phyloP scores from a whole-genome alignment of 176 grass and related monocot species.

The Oryza longistaminata region DNA sequence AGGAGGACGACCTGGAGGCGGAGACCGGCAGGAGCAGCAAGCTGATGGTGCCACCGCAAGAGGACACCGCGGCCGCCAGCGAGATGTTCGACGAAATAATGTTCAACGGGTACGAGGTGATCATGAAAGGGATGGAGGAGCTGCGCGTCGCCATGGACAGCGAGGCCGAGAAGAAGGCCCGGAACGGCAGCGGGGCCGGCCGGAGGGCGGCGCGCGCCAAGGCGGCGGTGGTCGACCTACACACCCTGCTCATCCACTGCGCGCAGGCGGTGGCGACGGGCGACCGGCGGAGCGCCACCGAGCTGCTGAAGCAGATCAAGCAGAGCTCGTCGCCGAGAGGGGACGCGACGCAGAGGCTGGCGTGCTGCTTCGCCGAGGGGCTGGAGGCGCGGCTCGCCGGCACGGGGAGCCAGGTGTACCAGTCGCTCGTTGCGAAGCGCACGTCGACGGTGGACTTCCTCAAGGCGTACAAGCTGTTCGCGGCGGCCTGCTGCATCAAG shows the following conservation, averaged over 20 bases:
- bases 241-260: constrained; percentile 57
- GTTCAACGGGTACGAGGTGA: constrained; percentile 13
- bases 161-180: neutral
- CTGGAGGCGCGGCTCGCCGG: constrained; percentile 68
- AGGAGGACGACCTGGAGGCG: constrained; percentile 44
- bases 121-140: constrained; percentile 15
- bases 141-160: constrained; percentile 34
- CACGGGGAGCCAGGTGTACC: constrained; percentile 58
- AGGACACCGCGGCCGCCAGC: constrained; percentile 26
- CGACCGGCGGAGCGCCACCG: constrained; percentile 36
- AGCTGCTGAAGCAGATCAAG: constrained; percentile 53
- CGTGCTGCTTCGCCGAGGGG: constrained; percentile 61
- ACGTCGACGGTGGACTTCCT: constrained; percentile 32
- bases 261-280: constrained; percentile 51
- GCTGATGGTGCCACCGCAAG: constrained; percentile 34
- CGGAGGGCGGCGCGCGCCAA: constrained; percentile 1
- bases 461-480: constrained; percentile 34
- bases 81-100: constrained; percentile 60
- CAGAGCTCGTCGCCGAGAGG: constrained; percentile 36
- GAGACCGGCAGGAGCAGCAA: constrained; percentile 55
- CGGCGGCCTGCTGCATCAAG: constrained; percentile 29
- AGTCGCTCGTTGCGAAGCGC: constrained; percentile 17
- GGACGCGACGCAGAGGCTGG: constrained; percentile 56
- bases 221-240: constrained; percentile 55
- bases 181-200: neutral